Base-by-base conservation (phyloP, 2,329 filamentous ascomycete species). In the Hymenoscyphus infarciens region DNA sequence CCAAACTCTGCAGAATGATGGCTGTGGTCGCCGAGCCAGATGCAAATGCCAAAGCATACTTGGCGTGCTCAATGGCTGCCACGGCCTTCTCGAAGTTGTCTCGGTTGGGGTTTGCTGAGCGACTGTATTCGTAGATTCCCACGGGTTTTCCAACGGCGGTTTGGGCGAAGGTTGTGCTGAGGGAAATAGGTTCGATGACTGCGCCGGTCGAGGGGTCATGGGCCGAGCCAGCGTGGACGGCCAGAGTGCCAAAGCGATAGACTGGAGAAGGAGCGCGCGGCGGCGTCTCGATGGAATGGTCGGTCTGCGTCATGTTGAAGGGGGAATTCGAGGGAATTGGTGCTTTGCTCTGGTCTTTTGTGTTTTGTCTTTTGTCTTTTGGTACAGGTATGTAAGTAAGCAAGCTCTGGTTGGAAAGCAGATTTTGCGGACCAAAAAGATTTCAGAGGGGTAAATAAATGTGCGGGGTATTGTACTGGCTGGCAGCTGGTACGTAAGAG, bases 151-250 rank as follows among this genome's bases (percentile, higher is more conserved):
- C 95, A 25, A 97, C 92, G 13, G 87, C 85, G 15, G 87, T 88
- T 80, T 99, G 95, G n/a, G 91, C 92, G 74, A 94, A 99, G 5
- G 95, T 99, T 16, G 95, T 98, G 27, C 93, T 97, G 27, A 99
- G 86, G 10, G 94, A 97, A 76, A 99, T 97, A 71, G 95, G 80
- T 78, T 95, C 92, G 75, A 99, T 99, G 72, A 99, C 95, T 69
- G 95, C 95, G 67, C 95, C 95, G 27, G 94, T 99, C 49, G 85
- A 81, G 56, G 94, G 90, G 79, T 99, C 95, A 76, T 96, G 91
- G 71, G 91, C 91, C 53, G 92, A 85, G 65, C 95, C 95, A 67
- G 94, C 93, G 78, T 99, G 95, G 22, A 99, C 95, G 62, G 95
- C 95, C 66, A 96, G 85, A 56, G 95, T 99, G 65, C 92, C 95